phyloP scores from a whole-genome alignment of 331 rosid species.

The Quercus phellos region DNA sequence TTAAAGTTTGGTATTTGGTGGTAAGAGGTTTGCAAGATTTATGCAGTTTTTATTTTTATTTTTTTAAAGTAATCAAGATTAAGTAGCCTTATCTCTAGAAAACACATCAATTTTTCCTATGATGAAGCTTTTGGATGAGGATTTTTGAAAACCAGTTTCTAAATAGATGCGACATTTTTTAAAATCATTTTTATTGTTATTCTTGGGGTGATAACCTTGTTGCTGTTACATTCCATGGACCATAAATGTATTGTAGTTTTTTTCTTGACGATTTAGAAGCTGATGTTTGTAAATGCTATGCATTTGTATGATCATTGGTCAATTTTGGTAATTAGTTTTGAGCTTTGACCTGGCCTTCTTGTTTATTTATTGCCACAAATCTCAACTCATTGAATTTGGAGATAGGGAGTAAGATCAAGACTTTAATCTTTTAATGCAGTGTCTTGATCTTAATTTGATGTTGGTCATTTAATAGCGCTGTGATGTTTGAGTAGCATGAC shows the following conservation, averaged over 20 bases:
- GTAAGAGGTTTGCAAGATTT: background rate
- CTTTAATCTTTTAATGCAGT: background rate
- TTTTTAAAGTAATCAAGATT: background rate
- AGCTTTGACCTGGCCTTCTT: background rate
- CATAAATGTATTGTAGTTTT: background rate
- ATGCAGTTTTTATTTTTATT: background rate
- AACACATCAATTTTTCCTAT: background rate
- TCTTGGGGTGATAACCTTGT: background rate
- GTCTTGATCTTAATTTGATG: background rate
- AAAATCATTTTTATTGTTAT: background rate
- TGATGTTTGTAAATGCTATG: slow-evolving; percentile 4
- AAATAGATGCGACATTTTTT: background rate
- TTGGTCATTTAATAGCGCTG: background rate
- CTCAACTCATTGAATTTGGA: slow-evolving; percentile 16
- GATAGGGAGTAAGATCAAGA: background rate
- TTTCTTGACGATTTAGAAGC: background rate
- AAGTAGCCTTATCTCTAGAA: background rate
- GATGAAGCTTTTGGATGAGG: background rate
- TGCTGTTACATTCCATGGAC: no score
- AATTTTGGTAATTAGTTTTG: slow-evolving; percentile 3
- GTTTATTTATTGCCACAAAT: background rate
- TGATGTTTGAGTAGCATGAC: background rate
- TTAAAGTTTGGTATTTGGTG: background rate
- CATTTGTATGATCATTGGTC: slow-evolving; percentile 1
- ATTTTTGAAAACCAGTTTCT: background rate